Evolutionary conservation across 352 stramenopile species (phyloP).

Genomic region (Globisporangium okanoganense): DNA sequence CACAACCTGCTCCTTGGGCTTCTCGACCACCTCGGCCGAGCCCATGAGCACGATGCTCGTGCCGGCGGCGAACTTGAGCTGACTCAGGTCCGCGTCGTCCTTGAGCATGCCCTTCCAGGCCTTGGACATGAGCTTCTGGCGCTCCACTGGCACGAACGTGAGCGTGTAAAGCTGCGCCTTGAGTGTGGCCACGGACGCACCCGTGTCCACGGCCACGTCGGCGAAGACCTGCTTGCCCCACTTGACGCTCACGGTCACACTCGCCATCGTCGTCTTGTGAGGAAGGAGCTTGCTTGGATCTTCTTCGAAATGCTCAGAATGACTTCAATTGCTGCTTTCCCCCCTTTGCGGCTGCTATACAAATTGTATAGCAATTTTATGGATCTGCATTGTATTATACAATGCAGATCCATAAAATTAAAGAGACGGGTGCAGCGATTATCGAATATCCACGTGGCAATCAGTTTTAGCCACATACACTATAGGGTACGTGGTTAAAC

Average conservation of each 20-base stretch:
- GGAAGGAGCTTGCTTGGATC: neutral
- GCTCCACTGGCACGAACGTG: slow-evolving; percentile 77
- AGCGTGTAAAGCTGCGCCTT: slow-evolving; percentile 84
- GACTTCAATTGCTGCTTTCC: slow-evolving; percentile 6
- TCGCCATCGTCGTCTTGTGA: slow-evolving; percentile 29
- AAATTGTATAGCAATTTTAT: too few species aligned
- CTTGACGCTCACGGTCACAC: slow-evolving; percentile 73
- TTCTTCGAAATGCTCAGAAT: neutral
- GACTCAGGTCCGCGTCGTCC: slow-evolving; percentile 65
- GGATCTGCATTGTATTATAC: too few species aligned
- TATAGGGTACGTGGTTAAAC: too few species aligned
- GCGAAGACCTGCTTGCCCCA: slow-evolving; percentile 85
- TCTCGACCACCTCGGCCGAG: slow-evolving; percentile 88
- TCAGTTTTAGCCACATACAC: too few species aligned
- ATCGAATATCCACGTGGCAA: too few species aligned
- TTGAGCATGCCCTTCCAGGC: slow-evolving; percentile 90
- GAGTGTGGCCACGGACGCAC: slow-evolving; percentile 54
- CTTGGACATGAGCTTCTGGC: slow-evolving; percentile 89
- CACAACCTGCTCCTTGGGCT: slow-evolving; percentile 71
- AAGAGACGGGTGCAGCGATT: too few species aligned
- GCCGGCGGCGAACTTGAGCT: slow-evolving; percentile 58
- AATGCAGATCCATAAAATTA: too few species aligned
- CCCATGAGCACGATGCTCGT: slow-evolving; percentile 92
- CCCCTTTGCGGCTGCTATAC: neutral
- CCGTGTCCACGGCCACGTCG: slow-evolving; percentile 66